Conservation (phyloP, 257 asterid genomes). For the Petrea volubilis region DNA sequence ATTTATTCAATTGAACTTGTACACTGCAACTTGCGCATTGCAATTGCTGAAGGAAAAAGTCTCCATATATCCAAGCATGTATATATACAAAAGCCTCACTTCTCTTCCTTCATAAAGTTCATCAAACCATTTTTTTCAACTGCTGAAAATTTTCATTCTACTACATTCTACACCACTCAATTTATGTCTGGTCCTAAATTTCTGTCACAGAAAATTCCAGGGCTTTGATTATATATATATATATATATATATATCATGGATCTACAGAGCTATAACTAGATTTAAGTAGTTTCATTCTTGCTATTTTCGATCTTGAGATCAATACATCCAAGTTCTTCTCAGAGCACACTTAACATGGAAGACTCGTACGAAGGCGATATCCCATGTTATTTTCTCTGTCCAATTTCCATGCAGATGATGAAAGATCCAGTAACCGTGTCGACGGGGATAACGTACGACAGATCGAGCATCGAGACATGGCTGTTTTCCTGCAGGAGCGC, state of each 20-base stretch:
- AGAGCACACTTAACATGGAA: neutral
- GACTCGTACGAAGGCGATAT: conserved; percentile 42
- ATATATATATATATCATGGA: no score
- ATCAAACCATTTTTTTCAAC: neutral
- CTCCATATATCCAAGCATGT: neutral
- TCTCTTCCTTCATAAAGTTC: neutral
- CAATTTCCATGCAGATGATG: conserved; percentile 85
- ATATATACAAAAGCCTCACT: conserved; percentile 23
- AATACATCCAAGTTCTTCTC: neutral
- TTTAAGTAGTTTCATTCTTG: no score
- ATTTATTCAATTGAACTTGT: neutral
- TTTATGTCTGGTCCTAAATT: neutral
- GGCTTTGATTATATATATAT: no score
- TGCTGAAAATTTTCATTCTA: neutral
- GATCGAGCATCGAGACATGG: conserved; percentile 72
- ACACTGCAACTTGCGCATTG: conserved; percentile 22
- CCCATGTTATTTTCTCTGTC: conserved; percentile 70
- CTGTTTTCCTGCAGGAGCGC: conserved; percentile 40
- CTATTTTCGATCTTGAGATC: no score
- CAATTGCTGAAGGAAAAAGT: neutral
- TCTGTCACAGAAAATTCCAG: neutral
- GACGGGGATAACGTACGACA: conserved; percentile 82
- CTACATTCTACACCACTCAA: neutral
- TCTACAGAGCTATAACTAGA: no score
- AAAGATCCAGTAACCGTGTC: conserved; percentile 69